Evolutionary conservation across 177 flowering plant species (phyloP), one percentile per base, ranked within the genome.

Genomic region (Vitis hybrid): DNA sequence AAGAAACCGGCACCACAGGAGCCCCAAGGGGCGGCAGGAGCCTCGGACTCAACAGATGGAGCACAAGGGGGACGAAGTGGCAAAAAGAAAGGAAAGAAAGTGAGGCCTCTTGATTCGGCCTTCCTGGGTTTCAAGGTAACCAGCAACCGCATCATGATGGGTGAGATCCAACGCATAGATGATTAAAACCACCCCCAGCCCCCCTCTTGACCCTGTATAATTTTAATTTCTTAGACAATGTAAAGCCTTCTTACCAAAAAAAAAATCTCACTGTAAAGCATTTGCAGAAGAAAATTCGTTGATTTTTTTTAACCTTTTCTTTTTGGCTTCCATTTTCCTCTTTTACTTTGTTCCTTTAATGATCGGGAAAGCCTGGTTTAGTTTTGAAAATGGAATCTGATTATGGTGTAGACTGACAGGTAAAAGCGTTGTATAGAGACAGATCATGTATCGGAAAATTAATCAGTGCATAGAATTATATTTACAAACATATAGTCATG

Each of bases 131-230:
- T 94, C 76, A 94, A 92, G 83, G 97, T 94, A 3, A 77, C 98
- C 14, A 94, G 98, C 84, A 94, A 90, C 63, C 92, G 98, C 26
- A 90, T 92, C 74, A 81, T 92, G 97, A 92, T 92, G 98, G 98
- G 98, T 54, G 98, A 94, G 74, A 94, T 94, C 26, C 97, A 92
- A 75, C 87, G 94, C 5, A 58, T 78, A 11, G 97, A 94, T 0
- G 97, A 94, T 65, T 89, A 80, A 52, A 62, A 26, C 29, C 29
- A 26, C 29, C 29, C 29, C 29, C 29, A 26, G 29, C 29, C 29
- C 29, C 29, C 29, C 29, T 0, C 29, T 26, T 26, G 29, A 26
- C 12, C 26, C 39, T 53, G 7, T 45, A 34, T 34, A 12, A 8
- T 66, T 7, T 22, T 13, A 9, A n/a, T 58, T 56, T 56, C 20